These are phyloP conservation scores for Aphanomyces invadans DNA, from an alignment of 352 stramenopile genomes.

Conservation along the genomic window DNA sequence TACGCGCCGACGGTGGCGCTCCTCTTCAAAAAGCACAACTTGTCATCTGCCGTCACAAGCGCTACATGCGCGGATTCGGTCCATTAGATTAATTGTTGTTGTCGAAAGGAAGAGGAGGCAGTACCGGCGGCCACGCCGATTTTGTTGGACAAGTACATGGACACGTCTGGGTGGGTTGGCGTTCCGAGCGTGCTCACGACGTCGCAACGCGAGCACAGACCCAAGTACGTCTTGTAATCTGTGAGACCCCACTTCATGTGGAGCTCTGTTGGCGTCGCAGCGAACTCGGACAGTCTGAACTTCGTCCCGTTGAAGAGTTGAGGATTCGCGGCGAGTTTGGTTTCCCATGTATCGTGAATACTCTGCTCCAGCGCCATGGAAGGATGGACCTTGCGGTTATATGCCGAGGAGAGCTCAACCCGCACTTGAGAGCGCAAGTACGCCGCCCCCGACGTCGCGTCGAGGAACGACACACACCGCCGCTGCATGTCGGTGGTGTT, in stretches of 20 bases:
- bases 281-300: constrained; percentile 43
- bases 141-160: constrained; percentile 67
- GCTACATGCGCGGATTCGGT: constrained; percentile 21
- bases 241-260: constrained; percentile 24
- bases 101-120: not conserved
- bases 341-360: constrained; percentile 37
- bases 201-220: constrained; percentile 49
- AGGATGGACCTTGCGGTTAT: constrained; percentile 42
- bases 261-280: constrained; percentile 37
- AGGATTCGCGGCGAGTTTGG: constrained; percentile 31
- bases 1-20: constrained; percentile 63
- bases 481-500: not conserved
- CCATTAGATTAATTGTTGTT: not conserved
- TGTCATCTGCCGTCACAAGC: constrained; percentile 51
- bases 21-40: constrained; percentile 59
- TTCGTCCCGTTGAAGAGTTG: constrained; percentile 71
- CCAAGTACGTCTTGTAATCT: constrained; percentile 68
- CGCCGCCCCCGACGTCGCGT: constrained; percentile 14
- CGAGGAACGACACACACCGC: constrained; percentile 9
- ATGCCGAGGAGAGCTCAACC: constrained; percentile 37
- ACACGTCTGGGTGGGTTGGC: constrained; percentile 26
- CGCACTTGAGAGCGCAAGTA: constrained; percentile 33
- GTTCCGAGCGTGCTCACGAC: constrained; percentile 32
- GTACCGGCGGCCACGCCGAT: constrained; percentile 56
- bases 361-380: constrained; percentile 34